Conservation (phyloP, 352 stramenopile genomes). For the Phytophthora hybrid region DNA sequence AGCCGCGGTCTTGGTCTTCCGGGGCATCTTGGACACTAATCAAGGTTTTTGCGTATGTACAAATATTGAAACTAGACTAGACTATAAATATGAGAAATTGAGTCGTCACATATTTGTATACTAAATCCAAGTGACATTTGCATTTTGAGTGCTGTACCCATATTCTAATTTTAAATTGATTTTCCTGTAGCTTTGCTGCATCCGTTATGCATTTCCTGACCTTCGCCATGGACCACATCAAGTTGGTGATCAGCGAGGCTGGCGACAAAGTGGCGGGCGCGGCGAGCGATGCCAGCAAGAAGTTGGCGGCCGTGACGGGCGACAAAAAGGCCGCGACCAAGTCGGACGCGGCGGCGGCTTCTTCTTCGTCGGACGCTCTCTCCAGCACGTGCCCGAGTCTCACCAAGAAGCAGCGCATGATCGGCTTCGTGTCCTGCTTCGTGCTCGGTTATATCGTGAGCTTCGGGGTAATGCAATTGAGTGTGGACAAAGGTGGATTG, state of each 20-base stretch:
- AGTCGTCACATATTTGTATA: not conserved
- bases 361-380: slow-evolving; percentile 50
- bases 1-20: slow-evolving; percentile 10
- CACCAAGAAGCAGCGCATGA: slow-evolving; percentile 71
- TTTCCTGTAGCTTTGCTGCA: slow-evolving; percentile 5
- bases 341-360: not conserved
- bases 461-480: slow-evolving; percentile 62
- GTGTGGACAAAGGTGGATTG: not conserved
- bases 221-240: slow-evolving; percentile 77
- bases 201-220: slow-evolving; percentile 35
- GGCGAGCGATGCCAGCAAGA: slow-evolving; percentile 50
- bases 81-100: not conserved
- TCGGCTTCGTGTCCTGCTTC: slow-evolving; percentile 83
- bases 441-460: slow-evolving; percentile 84
- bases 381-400: slow-evolving; percentile 71
- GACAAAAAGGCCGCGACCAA: slow-evolving; percentile 37
- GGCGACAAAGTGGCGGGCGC: slow-evolving; percentile 52
- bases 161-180: slow-evolving; percentile 8
- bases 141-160: not conserved
- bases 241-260: slow-evolving; percentile 67
- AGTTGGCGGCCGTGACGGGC: slow-evolving; percentile 35
- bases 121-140: not conserved
- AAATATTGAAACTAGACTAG: not conserved
- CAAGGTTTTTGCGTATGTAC: not conserved
- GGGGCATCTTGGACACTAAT: slow-evolving; percentile 20